These are phyloP conservation scores for Starmerella ratchasimensis DNA, from an alignment of 805 yeast genomes.

Conservation along the genomic window DNA sequence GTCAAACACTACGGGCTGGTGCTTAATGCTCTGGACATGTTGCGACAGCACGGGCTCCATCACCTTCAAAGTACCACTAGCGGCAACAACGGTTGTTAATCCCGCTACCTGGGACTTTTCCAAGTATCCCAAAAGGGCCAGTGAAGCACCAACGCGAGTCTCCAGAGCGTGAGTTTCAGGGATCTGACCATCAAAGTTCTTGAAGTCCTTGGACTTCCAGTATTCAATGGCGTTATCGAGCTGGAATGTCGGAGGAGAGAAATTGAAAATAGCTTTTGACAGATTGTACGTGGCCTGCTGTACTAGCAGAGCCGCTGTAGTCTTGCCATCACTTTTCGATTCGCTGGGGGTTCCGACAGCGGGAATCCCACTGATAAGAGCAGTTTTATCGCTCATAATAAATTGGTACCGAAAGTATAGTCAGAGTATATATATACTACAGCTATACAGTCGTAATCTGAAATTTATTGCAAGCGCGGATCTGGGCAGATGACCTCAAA, in stretches of 20 bases:
- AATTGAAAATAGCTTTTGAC: conserved; percentile 34
- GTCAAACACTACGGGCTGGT: conserved; percentile 36
- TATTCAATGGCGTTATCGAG: conserved; percentile 44
- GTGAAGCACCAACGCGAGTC: conserved; percentile 73
- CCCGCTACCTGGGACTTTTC: neutral
- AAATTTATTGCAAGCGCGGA: no score
- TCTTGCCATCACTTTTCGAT: conserved; percentile 6
- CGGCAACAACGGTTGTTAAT: conserved; percentile 38
- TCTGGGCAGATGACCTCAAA: no score
- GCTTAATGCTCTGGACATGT: conserved; percentile 4
- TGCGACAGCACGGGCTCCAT: conserved; percentile 44
- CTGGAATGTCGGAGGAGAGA: conserved; percentile 49
- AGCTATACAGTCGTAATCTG: no score
- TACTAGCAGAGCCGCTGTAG: conserved; percentile 17
- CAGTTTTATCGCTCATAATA: conserved; percentile 2
- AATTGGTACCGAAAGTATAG: no score
- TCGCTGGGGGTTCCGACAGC: conserved; percentile 6
- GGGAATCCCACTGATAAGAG: conserved; percentile 9
- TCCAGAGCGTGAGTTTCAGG: conserved; percentile 48
- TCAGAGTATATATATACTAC: no score
- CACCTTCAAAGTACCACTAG: conserved; percentile 52
- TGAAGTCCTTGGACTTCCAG: conserved; percentile 41
- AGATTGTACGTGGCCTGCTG: conserved; percentile 26
- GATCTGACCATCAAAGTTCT: conserved; percentile 40
- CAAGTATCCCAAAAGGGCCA: conserved; percentile 58